Conservation (phyloP, 805 yeast species). For the Spathaspora gorwiae region DNA sequence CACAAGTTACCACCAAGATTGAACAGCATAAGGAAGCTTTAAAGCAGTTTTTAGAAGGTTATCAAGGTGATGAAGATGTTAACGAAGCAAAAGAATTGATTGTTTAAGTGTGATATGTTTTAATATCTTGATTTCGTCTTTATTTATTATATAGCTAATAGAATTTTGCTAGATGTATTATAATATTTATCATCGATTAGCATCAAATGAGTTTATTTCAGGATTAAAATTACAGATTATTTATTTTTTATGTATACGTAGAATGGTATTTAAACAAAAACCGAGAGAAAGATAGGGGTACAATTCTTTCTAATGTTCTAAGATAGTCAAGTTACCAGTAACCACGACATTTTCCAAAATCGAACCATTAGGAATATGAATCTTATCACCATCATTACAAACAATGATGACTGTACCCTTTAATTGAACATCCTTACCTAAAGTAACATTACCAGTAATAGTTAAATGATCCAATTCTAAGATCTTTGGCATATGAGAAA, state of each 20-base stretch:
- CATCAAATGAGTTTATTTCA: too few relatives aligned
- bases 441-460: constrained; percentile 90
- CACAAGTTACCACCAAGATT: constrained; percentile 19
- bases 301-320: constrained; percentile 60
- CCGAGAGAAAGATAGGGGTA: not conserved
- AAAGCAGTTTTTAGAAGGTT: constrained; percentile 7
- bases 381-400: constrained; percentile 93
- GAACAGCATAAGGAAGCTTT: constrained; percentile 13
- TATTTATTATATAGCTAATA: too few relatives aligned
- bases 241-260: too few relatives aligned
- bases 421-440: constrained; percentile 85
- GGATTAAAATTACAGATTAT: too few relatives aligned
- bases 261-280: too few relatives aligned
- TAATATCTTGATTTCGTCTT: too few relatives aligned
- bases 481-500: constrained; percentile 93
- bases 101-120: not conserved
- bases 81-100: constrained; percentile 15
- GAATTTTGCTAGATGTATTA: too few relatives aligned
- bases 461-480: constrained; percentile 96
- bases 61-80: constrained; percentile 26
- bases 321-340: constrained; percentile 91
- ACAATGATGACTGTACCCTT: constrained; percentile 98
- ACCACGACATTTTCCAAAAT: constrained; percentile 93
- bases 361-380: constrained; percentile 96
- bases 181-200: too few relatives aligned